Conservation (phyloP, 2,329 filamentous ascomycete genomes). For the Ophiostoma tasmaniense region DNA sequence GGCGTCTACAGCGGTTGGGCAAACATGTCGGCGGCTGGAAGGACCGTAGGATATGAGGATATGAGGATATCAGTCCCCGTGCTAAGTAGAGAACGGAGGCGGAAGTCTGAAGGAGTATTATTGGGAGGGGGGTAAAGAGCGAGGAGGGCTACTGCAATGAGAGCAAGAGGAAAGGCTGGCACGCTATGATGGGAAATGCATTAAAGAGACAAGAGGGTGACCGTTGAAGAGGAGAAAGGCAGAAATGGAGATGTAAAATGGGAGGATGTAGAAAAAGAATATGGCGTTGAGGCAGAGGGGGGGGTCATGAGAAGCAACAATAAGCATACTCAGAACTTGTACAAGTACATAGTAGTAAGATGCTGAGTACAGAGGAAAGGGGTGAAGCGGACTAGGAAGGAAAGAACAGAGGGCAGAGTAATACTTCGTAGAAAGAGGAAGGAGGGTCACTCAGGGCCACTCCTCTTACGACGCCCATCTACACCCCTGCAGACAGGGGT, state of each 20-base stretch:
- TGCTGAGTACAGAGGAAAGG: neutral
- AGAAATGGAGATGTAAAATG: neutral
- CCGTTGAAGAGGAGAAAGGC: conserved; percentile 6
- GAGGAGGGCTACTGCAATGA: neutral
- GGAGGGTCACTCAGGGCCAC: neutral
- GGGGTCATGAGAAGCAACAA: neutral
- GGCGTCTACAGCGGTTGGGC: conserved; percentile 1
- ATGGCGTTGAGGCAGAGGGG: neutral
- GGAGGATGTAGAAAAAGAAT: neutral
- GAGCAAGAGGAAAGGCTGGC: conserved; percentile 1
- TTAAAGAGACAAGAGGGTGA: neutral
- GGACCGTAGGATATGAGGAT: neutral
- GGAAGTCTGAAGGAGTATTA: neutral
- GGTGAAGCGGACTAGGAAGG: neutral
- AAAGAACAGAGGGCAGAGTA: neutral
- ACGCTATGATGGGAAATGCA: neutral
- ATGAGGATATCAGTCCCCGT: no score
- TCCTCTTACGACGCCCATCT: neutral
- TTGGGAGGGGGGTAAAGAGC: neutral
- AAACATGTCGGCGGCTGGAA: neutral
- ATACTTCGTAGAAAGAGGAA: neutral
- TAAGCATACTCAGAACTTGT: neutral
- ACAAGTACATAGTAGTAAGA: neutral
- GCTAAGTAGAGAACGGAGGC: no score
- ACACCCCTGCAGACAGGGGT: neutral